phyloP scores from a whole-genome alignment of 495 filamentous ascomycete species.

The Penicillium soppii region DNA sequence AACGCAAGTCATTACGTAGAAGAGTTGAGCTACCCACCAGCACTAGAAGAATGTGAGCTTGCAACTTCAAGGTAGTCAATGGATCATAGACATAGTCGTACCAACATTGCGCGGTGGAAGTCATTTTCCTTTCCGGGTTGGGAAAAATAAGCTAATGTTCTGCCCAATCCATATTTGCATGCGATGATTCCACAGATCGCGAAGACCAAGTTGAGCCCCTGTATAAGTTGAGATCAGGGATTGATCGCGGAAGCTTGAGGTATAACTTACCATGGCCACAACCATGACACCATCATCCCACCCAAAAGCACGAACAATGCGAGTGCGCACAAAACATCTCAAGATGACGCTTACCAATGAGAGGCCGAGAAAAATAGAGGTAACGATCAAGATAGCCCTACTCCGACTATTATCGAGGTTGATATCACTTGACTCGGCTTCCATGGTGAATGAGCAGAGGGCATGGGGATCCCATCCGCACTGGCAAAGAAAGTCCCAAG shows the following conservation, averaged over 20 bases:
- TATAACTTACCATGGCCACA: constrained; percentile 27
- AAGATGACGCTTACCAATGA: constrained; percentile 25
- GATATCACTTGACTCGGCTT: constrained; percentile 3
- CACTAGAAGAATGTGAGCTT: constrained; percentile 14
- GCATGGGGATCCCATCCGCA: constrained; percentile 13
- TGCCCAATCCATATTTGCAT: constrained; percentile 30
- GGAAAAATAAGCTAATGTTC: constrained; percentile 21
- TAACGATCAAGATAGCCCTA: constrained; percentile 28
- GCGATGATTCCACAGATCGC: constrained; percentile 30
- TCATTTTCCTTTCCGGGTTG: constrained; percentile 11
- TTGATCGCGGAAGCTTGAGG: not conserved
- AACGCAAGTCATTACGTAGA: constrained; percentile 35
- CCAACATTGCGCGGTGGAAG: constrained; percentile 25
- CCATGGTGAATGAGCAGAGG: constrained; percentile 10
- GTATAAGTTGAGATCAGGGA: not conserved
- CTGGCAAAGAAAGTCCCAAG: not conserved
- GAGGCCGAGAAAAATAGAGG: constrained; percentile 31
- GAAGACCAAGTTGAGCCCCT: constrained; percentile 29
- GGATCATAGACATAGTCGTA: constrained; percentile 9
- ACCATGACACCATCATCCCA: constrained; percentile 36
- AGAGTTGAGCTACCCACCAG: constrained; percentile 34
- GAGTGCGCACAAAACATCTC: constrained; percentile 32
- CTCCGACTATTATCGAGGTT: constrained; percentile 21
- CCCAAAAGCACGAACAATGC: constrained; percentile 28
- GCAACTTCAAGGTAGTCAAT: not conserved